These are phyloP conservation scores for Calonectria hongkongensis DNA, from an alignment of 2,329 filamentous ascomycete species.

Conservation along the genomic window DNA sequence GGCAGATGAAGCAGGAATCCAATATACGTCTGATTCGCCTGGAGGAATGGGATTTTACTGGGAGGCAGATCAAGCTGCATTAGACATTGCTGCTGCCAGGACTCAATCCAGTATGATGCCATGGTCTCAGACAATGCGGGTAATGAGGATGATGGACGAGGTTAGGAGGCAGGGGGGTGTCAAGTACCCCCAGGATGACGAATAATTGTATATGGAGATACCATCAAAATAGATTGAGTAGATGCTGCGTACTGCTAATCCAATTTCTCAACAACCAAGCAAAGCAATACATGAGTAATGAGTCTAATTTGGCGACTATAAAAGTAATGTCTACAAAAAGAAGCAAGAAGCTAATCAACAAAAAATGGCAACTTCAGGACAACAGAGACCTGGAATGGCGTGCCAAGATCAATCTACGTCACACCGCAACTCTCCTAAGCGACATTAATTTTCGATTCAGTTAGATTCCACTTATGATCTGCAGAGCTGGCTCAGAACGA, in stretches of 20 bases:
- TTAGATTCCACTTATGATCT: background rate
- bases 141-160: slow-evolving; percentile 68
- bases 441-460: background rate
- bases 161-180: slow-evolving; percentile 59
- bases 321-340: no score
- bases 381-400: background rate
- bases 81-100: slow-evolving; percentile 60
- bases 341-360: no score
- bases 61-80: slow-evolving; percentile 65
- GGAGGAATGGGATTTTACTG: slow-evolving; percentile 62
- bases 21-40: background rate
- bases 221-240: no score
- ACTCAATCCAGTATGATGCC: slow-evolving; percentile 64
- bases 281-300: no score
- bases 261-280: background rate
- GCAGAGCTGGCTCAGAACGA: background rate
- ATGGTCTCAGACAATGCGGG: slow-evolving; percentile 64
- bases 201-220: background rate
- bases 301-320: no score
- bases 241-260: no score
- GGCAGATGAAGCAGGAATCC: background rate
- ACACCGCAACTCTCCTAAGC: background rate
- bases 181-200: slow-evolving; percentile 51
- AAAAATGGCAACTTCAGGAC: no score
- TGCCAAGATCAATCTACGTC: background rate